Evolutionary conservation across 805 yeast genomes (phyloP).

Genomic region (Sugiyamaella valdiviana): DNA sequence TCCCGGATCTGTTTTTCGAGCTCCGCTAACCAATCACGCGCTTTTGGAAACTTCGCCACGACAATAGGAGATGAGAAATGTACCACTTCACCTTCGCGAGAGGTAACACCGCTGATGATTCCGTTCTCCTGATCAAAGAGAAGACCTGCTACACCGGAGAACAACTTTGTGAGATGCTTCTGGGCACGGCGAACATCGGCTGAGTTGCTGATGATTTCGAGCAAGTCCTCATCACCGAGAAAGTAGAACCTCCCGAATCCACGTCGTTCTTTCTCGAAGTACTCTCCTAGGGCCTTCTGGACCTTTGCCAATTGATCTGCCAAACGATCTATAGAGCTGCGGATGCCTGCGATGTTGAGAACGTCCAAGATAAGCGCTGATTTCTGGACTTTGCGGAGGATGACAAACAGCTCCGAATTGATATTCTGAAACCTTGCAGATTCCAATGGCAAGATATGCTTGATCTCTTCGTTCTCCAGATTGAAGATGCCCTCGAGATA

Average conservation of each 20-base stretch:
- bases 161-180: conserved; percentile 63
- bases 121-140: conserved; percentile 32
- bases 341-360: conserved; percentile 44
- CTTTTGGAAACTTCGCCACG: conserved; percentile 35
- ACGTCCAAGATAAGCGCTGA: conserved; percentile 51
- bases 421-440: conserved; percentile 57
- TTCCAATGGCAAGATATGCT: conserved; percentile 62
- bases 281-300: conserved; percentile 64
- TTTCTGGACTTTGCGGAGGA: conserved; percentile 46
- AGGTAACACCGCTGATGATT: conserved; percentile 42
- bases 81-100: conserved; percentile 63
- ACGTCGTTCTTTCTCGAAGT: conserved; percentile 72
- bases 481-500: conserved; percentile 72
- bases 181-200: conserved; percentile 43
- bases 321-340: conserved; percentile 42
- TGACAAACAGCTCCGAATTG: conserved; percentile 52
- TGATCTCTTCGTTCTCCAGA: conserved; percentile 46
- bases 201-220: conserved; percentile 72
- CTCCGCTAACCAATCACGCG: conserved; percentile 56
- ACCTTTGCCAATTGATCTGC: conserved; percentile 53
- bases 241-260: conserved; percentile 78
- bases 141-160: conserved; percentile 52
- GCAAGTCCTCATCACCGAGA: conserved; percentile 82
- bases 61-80: conserved; percentile 36
- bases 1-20: conserved; percentile 50